Evolutionary conservation across 805 yeast species (phyloP), one percentile per base, ranked within the genome.

Genomic region (Brettanomyces nanus): DNA sequence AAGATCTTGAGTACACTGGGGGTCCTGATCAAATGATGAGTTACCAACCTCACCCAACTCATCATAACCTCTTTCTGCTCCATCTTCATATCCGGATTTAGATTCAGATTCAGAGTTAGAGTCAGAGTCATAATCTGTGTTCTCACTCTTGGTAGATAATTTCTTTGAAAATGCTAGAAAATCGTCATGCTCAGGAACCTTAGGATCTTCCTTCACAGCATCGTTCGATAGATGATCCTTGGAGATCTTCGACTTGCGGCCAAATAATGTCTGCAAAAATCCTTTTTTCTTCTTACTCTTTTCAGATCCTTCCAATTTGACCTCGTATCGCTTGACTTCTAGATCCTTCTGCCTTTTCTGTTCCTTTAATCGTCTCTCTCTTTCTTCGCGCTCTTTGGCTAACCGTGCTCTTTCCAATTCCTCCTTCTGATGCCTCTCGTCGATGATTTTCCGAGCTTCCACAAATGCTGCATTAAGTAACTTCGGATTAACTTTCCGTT

Each of bases 191-290:
- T 18, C 23, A 6, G 32, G 36, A 9, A 43, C 47, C 36, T 43
- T 39, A 2, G 26, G 30, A 6, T 31, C 31, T 10, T 34, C 35
- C 23, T 23, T 13, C 6, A 15, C 22, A 7, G 25, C 31, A n/a
- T 19, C 23, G 9, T 35, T 38, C 21, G 21, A 18, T 11, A 52
- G 20, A 38, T 43, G 47, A 35, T 56, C 61, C 4, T 51, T 44
- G 0, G 61, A 50, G 23, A 56, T 56, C 26, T 52, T 56, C 18
- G 57, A 51, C 35, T 56, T 56, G 18, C 45, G 39, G 2, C 56
- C 52, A 36, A 56, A 56, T 9, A 56, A 25, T 21, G 47, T 46
- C 9, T 47, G 42, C 26, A 56, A 49, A 7, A 56, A 41, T 4
- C 53, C 45, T 18, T 43, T 50, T 29, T 45, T 47, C 28, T 46